Percentiles rank a stretch among this genome's conserved stretches.
phyloP scores from a whole-genome alignment of 371 early-diverging fungal species.

The Actinomucor elegans region DNA sequence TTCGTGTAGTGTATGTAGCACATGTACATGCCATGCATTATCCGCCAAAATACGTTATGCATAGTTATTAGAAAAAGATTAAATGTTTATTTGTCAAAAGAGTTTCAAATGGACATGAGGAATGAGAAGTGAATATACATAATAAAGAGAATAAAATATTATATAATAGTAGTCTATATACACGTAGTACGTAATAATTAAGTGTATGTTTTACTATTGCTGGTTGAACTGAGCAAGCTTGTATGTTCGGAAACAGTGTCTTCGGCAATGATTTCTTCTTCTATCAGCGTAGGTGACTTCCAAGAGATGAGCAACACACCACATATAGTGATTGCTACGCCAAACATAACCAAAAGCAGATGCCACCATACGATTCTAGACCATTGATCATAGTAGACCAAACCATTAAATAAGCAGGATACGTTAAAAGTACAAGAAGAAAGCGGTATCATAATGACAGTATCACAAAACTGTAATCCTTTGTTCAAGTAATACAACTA shows the following conservation, averaged over 20 bases:
- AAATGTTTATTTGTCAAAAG: too few relatives aligned
- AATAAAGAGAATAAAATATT: too few relatives aligned
- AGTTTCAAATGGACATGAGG: too few relatives aligned
- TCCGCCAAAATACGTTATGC: too few relatives aligned
- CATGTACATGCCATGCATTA: too few relatives aligned
- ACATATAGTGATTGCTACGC: slow-evolving; percentile 58
- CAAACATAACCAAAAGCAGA: slow-evolving; percentile 62
- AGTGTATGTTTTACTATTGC: too few relatives aligned
- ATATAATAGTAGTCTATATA: too few relatives aligned
- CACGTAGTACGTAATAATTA: too few relatives aligned
- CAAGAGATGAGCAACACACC: slow-evolving; percentile 70
- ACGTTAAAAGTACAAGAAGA: slow-evolving; percentile 79
- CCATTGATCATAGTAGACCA: slow-evolving; percentile 83
- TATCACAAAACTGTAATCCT: slow-evolving; percentile 74
- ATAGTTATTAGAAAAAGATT: too few relatives aligned
- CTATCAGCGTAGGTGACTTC: slow-evolving; percentile 16
- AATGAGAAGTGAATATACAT: too few relatives aligned
- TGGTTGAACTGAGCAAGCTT: not conserved
- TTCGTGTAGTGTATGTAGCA: too few relatives aligned
- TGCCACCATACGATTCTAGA: slow-evolving; percentile 63
- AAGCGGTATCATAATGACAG: slow-evolving; percentile 77
- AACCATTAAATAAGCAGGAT: slow-evolving; percentile 75
- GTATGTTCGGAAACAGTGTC: not conserved
- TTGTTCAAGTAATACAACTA: slow-evolving; percentile 80
- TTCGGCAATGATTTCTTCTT: slow-evolving; percentile 4